Evolutionary conservation across 352 stramenopile genomes (phyloP).

Genomic region (Phytophthora quininea): DNA sequence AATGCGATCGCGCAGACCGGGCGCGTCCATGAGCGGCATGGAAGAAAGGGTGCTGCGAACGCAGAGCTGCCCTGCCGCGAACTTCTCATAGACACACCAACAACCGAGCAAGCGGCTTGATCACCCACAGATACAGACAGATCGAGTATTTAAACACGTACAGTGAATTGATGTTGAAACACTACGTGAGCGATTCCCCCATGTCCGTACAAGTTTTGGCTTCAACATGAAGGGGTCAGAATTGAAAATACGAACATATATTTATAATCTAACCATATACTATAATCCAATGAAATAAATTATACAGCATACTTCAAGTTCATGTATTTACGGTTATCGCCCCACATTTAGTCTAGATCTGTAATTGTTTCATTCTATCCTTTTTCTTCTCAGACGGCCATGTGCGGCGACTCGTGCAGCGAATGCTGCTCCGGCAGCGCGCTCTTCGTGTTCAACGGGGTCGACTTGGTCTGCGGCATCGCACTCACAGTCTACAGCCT

Average conservation of each 20-base stretch:
- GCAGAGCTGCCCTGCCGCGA: slow-evolving; percentile 23
- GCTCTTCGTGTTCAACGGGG: slow-evolving; percentile 75
- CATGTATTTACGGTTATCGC: too few relatives aligned
- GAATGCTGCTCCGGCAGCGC: slow-evolving; percentile 65
- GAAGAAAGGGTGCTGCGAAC: slow-evolving; percentile 15
- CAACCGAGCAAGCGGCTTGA: background rate
- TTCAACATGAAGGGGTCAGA: too few relatives aligned
- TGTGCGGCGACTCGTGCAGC: slow-evolving; percentile 42
- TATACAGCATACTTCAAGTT: too few relatives aligned
- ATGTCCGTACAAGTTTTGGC: too few relatives aligned
- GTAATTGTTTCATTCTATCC: slow-evolving; percentile 14
- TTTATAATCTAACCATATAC: too few relatives aligned
- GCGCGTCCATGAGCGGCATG: background rate
- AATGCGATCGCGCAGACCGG: slow-evolving; percentile 29
- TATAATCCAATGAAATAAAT: too few relatives aligned
- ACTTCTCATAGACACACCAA: background rate
- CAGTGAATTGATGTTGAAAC: too few relatives aligned
- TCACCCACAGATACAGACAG: background rate
- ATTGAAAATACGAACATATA: too few relatives aligned
- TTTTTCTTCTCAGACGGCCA: slow-evolving; percentile 8
- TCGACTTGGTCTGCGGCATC: slow-evolving; percentile 66
- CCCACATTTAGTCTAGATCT: too few relatives aligned
- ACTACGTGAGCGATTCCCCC: too few relatives aligned
- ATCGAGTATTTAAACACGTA: background rate
- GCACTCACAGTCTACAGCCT: slow-evolving; percentile 65